Conservation (phyloP, 2,329 filamentous ascomycete genomes). For the Fusarium sacchari region DNA sequence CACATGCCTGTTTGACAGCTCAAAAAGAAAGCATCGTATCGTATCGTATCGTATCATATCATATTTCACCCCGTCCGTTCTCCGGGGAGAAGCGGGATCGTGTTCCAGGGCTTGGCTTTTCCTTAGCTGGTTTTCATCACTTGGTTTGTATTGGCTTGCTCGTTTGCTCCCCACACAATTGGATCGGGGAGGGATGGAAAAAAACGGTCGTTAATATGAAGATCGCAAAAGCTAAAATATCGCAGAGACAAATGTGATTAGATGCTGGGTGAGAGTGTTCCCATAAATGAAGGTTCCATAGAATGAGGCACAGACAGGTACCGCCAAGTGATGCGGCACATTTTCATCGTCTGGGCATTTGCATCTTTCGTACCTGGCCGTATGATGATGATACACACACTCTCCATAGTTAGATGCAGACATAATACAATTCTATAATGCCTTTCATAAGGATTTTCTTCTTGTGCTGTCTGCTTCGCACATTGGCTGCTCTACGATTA, state of each 20-base stretch:
- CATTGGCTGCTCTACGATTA: not conserved
- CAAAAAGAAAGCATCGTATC: not conserved
- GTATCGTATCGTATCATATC: constrained; percentile 4
- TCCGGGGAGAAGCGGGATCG: constrained; percentile 20
- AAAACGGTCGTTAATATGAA: not conserved
- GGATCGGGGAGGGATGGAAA: not conserved
- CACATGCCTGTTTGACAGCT: constrained; percentile 7
- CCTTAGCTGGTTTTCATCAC: not conserved
- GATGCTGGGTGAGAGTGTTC: not conserved
- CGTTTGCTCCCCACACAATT: not conserved
- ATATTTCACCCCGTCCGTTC: not conserved
- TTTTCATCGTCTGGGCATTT: not conserved
- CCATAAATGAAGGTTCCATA: not conserved
- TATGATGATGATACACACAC: constrained; percentile 7
- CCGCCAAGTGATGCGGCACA: not conserved
- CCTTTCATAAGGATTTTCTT: not conserved
- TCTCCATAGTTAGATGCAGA: not conserved
- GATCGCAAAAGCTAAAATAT: not conserved
- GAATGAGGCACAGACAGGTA: not conserved
- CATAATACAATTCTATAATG: not conserved
- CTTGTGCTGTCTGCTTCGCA: not conserved
- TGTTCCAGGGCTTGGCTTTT: constrained; percentile 19
- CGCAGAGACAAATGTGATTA: not conserved
- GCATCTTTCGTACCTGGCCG: constrained; percentile 7
- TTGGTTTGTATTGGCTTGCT: not conserved